Base-by-base conservation (phyloP, 148 eudicot genomes). In the Vaccinium macrocarpon region DNA sequence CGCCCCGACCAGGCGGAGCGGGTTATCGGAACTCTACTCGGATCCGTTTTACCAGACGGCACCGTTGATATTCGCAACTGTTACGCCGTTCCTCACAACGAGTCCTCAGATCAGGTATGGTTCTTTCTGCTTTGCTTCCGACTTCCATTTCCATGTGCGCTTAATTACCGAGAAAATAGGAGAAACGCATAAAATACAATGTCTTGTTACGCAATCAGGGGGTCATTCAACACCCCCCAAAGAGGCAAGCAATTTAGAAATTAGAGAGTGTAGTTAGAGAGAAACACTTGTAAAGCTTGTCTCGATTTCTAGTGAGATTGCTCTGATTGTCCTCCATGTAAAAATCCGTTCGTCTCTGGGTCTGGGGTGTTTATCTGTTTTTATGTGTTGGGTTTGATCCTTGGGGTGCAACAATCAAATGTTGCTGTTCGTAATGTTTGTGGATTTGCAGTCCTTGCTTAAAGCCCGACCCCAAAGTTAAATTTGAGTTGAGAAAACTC, bases 1-100 rank as follows among this genome's bases (percentile, higher is more conserved):
- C 90, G 99, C 46, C 97, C 98, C 1, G 99, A 95, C 84, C 96
- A 93, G 86, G 95, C 99, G 27, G 98, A 97, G 9, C 91, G 99
- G 72, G 96, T 95, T 52, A 93, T 97, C 82, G 99, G 99, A 2
- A 94, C 98, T 51, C 95, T 97, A 12, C 97, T 95, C 62, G 99
- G 98, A 48, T 92, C 95, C 38, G 91, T 97, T 11, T 88, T 93
- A 51, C 91, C 98, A 0, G 97, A 95, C 76, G 98, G 98, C 13
- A 91, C 98, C 49, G 91, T 95, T 21, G 97, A 95, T 79, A 90
- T 95, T 84, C 94, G 98, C 23, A 97, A 97, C 85, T 95, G 94
- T 0, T 97, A 92, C 71, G 98, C 95, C 83, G 99, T 97, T 80
- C 98, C 98, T 7, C 99, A 97, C 73, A 95, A 90, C 79, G 98